Evolutionary conservation across 192 early-diverging fungal genomes (phyloP).

Genomic region (Entrophospora sp.): DNA sequence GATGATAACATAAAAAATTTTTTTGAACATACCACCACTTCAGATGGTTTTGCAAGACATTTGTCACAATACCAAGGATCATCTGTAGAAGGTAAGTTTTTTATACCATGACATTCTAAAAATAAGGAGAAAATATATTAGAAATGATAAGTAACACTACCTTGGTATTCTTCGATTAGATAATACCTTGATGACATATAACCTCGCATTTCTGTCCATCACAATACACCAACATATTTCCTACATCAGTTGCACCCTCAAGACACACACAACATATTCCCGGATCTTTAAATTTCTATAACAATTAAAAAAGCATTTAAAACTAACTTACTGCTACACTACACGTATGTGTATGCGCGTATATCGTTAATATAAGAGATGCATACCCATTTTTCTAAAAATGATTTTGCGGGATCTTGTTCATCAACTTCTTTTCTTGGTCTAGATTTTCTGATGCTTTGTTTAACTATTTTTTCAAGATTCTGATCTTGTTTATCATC

Average conservation of each 20-base stretch:
- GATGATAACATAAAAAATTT: too few species aligned
- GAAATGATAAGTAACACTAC: too few species aligned
- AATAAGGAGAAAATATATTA: slow-evolving; percentile 22
- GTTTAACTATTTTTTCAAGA: too few species aligned
- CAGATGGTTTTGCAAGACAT: slow-evolving; percentile 31
- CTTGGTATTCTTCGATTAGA: too few species aligned
- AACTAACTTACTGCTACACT: background rate
- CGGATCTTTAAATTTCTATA: slow-evolving; percentile 44
- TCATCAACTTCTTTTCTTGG: too few species aligned
- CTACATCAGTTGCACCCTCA: slow-evolving; percentile 35
- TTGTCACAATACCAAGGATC: slow-evolving; percentile 39
- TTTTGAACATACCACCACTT: slow-evolving; percentile 36
- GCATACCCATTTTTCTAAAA: slow-evolving; percentile 10
- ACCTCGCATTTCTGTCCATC: slow-evolving; percentile 29
- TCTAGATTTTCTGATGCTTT: too few species aligned
- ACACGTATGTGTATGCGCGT: background rate
- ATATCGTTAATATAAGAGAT: background rate
- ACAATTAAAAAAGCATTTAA: background rate
- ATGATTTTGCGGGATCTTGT: too few species aligned
- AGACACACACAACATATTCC: slow-evolving; percentile 46
- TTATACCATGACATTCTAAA: slow-evolving; percentile 36
- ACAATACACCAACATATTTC: slow-evolving; percentile 45
- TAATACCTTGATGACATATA: slow-evolving; percentile 20
- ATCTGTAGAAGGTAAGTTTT: slow-evolving; percentile 24
- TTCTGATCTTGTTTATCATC: too few species aligned